Base-by-base conservation (phyloP, 2,329 filamentous ascomycete species). In the Clonostachys rosea region DNA sequence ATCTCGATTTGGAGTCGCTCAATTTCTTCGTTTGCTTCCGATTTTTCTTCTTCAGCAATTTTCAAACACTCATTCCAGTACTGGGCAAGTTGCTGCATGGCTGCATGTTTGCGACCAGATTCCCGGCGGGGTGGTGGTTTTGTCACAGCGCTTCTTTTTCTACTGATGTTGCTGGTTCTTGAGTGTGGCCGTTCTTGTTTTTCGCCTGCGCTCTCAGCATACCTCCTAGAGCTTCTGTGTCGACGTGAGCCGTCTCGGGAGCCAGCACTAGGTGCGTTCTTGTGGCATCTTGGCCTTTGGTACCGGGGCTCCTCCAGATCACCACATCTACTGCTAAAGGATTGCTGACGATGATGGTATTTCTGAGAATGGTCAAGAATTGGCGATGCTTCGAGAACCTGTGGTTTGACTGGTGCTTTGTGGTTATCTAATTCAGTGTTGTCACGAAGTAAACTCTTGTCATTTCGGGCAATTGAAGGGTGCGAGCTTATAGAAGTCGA, bases 31-130 rank as follows among this genome's bases (percentile, higher is more conserved):
- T 49, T 48, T 13, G 57, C 58, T 40, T 59, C 53, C 7, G 49
- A 39, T 12, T 51, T 56, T 42, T 67, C 64, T 20, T 60, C 54
- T 34, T 65, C 58, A 11, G 55, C 50, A 16, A 65, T 56, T 17
- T 52, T 50, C 11, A 68, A 54, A 40, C 60, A 66, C 40, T 67
- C 55, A 34, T 68, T 68, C 64, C 63, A 65, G 24, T 57, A 52
- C 5, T 58, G 47, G 33, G 61, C 61, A 20, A 66, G 54, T 12
- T 63, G 55, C 11, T 59, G 50, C 63, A 68, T 66, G 14, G 58
- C 57, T 7, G 52, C 42, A 39, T 53, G 56, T 34, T 61, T 64
- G n/a, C 58, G 57, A 12, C 59, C 50, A 7, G 53, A 45, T 11
- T 58, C 53, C 16, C 42, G 43, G 13, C 41, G 47, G 34, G 40